Percentiles rank a stretch among this genome's conserved stretches.
phyloP scores from a whole-genome alignment of 495 filamentous ascomycete genomes.

The Penicillium pancosmium region DNA sequence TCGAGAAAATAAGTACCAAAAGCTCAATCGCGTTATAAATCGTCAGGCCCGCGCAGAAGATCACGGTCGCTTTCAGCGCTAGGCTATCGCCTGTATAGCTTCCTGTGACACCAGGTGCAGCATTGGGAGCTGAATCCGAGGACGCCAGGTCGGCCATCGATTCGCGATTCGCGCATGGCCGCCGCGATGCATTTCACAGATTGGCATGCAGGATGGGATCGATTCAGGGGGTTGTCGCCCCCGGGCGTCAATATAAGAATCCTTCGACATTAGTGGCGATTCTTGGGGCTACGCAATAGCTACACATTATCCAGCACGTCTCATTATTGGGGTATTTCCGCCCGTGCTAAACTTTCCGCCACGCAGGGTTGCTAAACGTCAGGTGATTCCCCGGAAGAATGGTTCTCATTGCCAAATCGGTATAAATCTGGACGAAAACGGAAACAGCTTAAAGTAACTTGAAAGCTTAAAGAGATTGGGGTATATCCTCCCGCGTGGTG shows the following conservation, averaged over 20 bases:
- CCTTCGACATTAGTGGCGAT: background rate
- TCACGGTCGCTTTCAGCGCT: background rate
- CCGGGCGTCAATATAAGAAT: background rate
- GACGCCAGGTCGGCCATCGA: background rate
- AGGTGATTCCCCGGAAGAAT: background rate
- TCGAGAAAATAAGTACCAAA: conserved; percentile 1
- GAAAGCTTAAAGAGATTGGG: too few relatives aligned
- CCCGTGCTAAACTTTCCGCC: background rate
- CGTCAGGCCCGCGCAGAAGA: background rate
- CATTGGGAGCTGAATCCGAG: background rate
- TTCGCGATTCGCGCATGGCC: background rate
- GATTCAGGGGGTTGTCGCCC: background rate
- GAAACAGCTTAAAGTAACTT: too few relatives aligned
- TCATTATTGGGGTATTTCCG: background rate
- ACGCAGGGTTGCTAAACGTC: background rate
- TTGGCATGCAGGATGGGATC: background rate
- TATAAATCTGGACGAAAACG: too few relatives aligned
- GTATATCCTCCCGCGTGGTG: too few relatives aligned
- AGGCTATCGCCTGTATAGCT: background rate
- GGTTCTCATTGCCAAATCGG: too few relatives aligned
- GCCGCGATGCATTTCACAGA: background rate
- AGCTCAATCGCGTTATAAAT: conserved; percentile 7
- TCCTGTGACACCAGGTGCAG: background rate
- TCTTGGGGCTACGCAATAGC: background rate
- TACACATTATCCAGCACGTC: background rate